A percentile compares a stretch with the other conserved stretches of the same genome.
phyloP scores from a whole-genome alignment of 768 basidiomycete genomes.

The Russula foetens region DNA sequence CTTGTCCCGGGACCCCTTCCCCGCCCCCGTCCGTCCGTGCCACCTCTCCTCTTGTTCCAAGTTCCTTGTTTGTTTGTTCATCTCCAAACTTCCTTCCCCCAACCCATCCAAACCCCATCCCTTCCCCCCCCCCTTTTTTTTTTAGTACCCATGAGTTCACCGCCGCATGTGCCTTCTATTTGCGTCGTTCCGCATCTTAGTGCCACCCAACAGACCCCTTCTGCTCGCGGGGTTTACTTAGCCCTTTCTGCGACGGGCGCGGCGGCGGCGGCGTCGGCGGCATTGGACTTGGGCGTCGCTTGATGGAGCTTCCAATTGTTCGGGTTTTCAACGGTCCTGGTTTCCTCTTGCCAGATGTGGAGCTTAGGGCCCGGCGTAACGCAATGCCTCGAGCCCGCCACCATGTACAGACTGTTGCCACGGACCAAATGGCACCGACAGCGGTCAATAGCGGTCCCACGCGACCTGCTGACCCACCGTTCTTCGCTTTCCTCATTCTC shows the following conservation, averaged over 20 bases:
- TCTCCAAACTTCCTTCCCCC: not conserved
- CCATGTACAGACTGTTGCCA: not conserved
- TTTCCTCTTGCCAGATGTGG: slow-evolving; percentile 9
- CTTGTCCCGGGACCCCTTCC: slow-evolving; percentile 1
- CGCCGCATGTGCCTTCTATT: not conserved
- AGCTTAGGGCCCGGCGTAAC: slow-evolving; percentile 5
- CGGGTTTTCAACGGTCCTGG: not conserved
- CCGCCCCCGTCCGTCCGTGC: not conserved
- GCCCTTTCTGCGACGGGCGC: not conserved
- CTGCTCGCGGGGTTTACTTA: not conserved
- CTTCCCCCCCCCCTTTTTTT: not conserved
- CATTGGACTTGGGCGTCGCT: not conserved
- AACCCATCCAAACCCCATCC: no score
- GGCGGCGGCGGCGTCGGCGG: not conserved
- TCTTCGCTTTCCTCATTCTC: not conserved
- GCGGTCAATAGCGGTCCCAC: not conserved
- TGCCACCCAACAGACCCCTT: not conserved
- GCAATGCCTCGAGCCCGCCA: not conserved
- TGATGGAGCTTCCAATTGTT: slow-evolving; percentile 2
- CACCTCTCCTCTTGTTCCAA: not conserved
- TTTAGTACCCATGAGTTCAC: not conserved
- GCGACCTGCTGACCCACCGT: not conserved
- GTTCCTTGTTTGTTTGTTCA: not conserved
- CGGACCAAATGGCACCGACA: not conserved
- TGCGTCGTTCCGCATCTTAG: not conserved